Base-by-base conservation (phyloP, 1,139 yeast species). In the Lodderomyces oxycetoniae region DNA sequence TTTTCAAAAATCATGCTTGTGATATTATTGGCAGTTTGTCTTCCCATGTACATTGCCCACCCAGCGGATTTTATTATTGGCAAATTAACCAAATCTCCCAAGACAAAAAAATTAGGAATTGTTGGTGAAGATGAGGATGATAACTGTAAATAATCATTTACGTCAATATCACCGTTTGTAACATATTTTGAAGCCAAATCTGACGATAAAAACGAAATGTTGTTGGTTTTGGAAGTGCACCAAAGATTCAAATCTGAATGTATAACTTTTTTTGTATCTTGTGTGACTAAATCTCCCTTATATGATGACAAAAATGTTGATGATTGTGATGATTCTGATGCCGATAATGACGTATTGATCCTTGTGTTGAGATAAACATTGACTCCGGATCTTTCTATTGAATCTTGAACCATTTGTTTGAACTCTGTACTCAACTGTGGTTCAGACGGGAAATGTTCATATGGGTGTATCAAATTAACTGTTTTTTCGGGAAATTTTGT, bases 31-130 rank as follows among this genome's bases (percentile, higher is more conserved):
- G 72, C 71, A 2, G 53, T 61, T 38, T 55, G 63, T 30, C 69
- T 45, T 2, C 72, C 73, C 61, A 62, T 64, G 42, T 61, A 66
- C 49, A 64, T 55, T 4, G 72, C 73, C 73, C 73, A 67, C 0
- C 73, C 73, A 1, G 73, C 73, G 28, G 67, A 61, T 46, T 67
- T 67, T 36, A 67, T 62, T 33, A 66, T 61, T 17, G 67, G 63
- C 17, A 60, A 44, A 26, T 63, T 68, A 3, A 63, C 67, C 43
- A 67, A 51, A 44, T 67, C 72, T 3, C 74, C 74, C 21, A 64
- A 39, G 11, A 53, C 67, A 39, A 67, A 67, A 37, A 65, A 51
- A 34, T 63, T 53, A 7, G 20, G 21, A 2, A 25, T 19, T 3
- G 34, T 11, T 4, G 45, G 47, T 10, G 29, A 28, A 36, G 45